Conservation (phyloP, 495 filamentous ascomycete species). For the Podospora sp. region DNA sequence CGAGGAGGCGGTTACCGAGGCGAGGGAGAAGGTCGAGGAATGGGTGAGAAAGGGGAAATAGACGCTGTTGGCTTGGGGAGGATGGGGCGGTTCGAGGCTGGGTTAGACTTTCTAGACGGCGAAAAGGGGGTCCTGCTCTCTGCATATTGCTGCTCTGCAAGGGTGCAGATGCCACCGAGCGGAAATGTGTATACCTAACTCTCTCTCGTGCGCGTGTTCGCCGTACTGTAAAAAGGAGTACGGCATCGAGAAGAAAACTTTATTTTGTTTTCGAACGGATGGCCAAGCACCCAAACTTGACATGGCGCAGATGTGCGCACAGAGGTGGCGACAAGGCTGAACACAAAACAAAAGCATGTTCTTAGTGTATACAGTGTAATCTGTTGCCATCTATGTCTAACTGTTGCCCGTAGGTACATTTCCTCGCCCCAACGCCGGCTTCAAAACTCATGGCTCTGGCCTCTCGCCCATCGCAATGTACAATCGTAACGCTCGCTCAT, state of each 20-base stretch:
- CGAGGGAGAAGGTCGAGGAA: constrained; percentile 74
- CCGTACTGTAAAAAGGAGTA: constrained; percentile 6
- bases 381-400: constrained; percentile 1
- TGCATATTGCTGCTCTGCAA: background rate
- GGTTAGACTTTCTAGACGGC: constrained; percentile 2
- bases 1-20: constrained; percentile 73
- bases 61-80: background rate
- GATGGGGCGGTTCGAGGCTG: constrained; percentile 5
- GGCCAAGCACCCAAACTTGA: background rate
- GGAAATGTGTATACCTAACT: constrained; percentile 6
- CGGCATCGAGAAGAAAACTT: constrained; percentile 13
- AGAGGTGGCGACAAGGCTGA: background rate
- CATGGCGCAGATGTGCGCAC: background rate
- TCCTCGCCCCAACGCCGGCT: background rate
- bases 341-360: background rate
- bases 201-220: background rate
- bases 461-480: constrained; percentile 48
- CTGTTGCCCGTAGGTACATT: background rate
- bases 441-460: constrained; percentile 21
- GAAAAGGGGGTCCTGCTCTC: background rate
- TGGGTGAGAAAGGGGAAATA: constrained; percentile 89
- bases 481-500: constrained; percentile 70
- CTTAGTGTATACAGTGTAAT: background rate
- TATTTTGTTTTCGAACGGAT: constrained; percentile 3
- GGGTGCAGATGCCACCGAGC: background rate